Evolutionary conservation across 2,329 filamentous ascomycete species (phyloP), one percentile per base, ranked within the genome.

Genomic region (Claviceps cyperi): DNA sequence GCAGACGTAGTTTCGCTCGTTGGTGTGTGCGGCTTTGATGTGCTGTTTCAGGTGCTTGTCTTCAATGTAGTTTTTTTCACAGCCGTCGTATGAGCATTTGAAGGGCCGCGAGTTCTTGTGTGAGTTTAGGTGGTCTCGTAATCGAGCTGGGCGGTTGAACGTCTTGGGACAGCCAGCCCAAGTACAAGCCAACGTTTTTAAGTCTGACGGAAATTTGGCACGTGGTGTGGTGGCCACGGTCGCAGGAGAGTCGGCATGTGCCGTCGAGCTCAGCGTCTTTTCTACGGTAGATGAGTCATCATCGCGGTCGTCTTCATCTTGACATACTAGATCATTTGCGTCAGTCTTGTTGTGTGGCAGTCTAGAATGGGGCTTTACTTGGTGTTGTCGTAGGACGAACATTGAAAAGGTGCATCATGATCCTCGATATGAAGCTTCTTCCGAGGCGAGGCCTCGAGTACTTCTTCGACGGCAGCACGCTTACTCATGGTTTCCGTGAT

Each of bases 11-110:
- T 80, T 76, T 52, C 83, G 76, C 55, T 87, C 76, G 50, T 80
- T 72, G 19, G 78, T 83, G 63, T 96, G 91, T 11, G 83, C 82
- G 50, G 84, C 85, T 62, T 90, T 89, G 60, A 94, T 68, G 63
- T 97, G 91, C 56, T 89, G 83, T 52, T 84, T 82, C 17, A 96
- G 73, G 66, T 96, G 89, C 58, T 91, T 91, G 56, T 87, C 80
- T 54, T 92, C 86, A 14, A 88, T 77, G 63, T 94, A 97, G 41
- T 82, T 77, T 69, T 95, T 96, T 59, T 80, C 78, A 62, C 91
- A 97, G 41, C 68, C 81, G 5, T 74, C 68, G 54, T 83, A 76
- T 2, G 74, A 70, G 61, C 91, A 97, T 39, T 74, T 73, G 64
- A 85, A 94, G 0, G 88, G 81, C 1, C 90, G 80, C 57, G 91